Evolutionary conservation across 768 basidiomycete genomes (phyloP), one percentile per base, ranked within the genome.

Genomic region (Pholiota molesta): DNA sequence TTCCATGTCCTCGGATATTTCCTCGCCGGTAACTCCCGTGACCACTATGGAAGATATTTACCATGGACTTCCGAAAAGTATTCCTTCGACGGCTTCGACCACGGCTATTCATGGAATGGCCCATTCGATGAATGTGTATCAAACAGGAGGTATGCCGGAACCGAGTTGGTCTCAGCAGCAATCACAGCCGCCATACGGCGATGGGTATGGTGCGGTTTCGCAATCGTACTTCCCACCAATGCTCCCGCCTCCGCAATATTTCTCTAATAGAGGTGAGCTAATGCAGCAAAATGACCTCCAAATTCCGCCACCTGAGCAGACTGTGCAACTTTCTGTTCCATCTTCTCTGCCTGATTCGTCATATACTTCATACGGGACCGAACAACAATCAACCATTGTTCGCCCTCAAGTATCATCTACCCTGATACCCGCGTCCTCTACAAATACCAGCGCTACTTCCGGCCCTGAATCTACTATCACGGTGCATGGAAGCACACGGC

Each of bases 1-100:
- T n/a, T 58, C 57, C 45, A 35, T 58, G 49, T 61, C 62, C 39
- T 67, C 66, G 23, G 62, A 62, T 45, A 42, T 67, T 29, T 65
- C 67, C 7, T 64, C 64, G 3, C 62, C 64, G 40, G 61, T 65
- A 42, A 66, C 68, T 28, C 68, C 68, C 59, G 62, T 61, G 29
- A 61, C 64, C 26, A 55, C 64, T 33, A 63, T 64, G 37, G 63
- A 66, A 35, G 67, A 66, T 40, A 61, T 65, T 11, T 65, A 49
- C 47, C 47, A 68, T 57, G 59, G 59, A 14, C 52, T 53, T 14
- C 45, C 61, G 37, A 29, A 60, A 55, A 51, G 52, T 21, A 21
- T 55, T 51, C 53, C 55, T 39, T 49, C 61, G 52, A 63, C 57
- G 39, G 44, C 61, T 56, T 58, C 59, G 33, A 47, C 35, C 10